Evolutionary conservation across 345 rosid genomes (phyloP).

Genomic region (Arabis alpina): DNA sequence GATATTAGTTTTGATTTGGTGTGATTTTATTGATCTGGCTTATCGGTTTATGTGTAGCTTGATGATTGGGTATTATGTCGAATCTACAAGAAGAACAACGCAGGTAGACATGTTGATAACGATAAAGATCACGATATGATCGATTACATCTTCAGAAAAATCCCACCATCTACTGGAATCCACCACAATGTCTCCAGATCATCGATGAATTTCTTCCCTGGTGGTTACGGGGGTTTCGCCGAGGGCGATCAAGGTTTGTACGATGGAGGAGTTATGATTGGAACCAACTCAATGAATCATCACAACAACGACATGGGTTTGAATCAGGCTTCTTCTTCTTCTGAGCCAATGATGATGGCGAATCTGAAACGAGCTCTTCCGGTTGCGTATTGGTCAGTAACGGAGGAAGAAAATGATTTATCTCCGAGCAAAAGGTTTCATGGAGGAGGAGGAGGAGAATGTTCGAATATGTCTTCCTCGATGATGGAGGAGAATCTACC

Average conservation of each 20-base stretch:
- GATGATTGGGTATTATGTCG: slow-evolving; percentile 99
- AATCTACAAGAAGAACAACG: slow-evolving; percentile 78
- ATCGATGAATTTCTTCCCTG: slow-evolving; percentile 28
- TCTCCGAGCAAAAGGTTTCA: slow-evolving; percentile 63
- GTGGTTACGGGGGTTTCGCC: slow-evolving; percentile 27
- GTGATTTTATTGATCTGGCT: neutral
- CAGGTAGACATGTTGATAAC: slow-evolving; percentile 50
- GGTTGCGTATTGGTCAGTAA: slow-evolving; percentile 59
- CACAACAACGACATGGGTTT: slow-evolving; percentile 14
- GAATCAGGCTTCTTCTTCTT: slow-evolving; percentile 41
- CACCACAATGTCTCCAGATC: slow-evolving; percentile 32
- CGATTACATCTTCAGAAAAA: slow-evolving; percentile 55
- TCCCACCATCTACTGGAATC: slow-evolving; percentile 48
- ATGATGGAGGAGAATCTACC: slow-evolving; percentile 35
- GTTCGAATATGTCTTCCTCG: slow-evolving; percentile 39
- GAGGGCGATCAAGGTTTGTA: slow-evolving; percentile 14
- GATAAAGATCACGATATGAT: slow-evolving; percentile 43
- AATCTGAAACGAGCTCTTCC: slow-evolving; percentile 65
- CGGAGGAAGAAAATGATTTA: slow-evolving; percentile 36
- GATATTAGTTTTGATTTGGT: neutral
- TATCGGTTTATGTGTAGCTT: slow-evolving; percentile 51
- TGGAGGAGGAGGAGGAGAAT: slow-evolving; percentile 40
- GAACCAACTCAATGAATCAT: slow-evolving; percentile 16
- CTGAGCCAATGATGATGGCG: slow-evolving; percentile 49
- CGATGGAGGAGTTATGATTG: slow-evolving; percentile 33